Percentiles rank a stretch among this genome's conserved stretches.
Evolutionary conservation across 768 basidiomycete species (phyloP).

Genomic region (Crucibulum laeve): DNA sequence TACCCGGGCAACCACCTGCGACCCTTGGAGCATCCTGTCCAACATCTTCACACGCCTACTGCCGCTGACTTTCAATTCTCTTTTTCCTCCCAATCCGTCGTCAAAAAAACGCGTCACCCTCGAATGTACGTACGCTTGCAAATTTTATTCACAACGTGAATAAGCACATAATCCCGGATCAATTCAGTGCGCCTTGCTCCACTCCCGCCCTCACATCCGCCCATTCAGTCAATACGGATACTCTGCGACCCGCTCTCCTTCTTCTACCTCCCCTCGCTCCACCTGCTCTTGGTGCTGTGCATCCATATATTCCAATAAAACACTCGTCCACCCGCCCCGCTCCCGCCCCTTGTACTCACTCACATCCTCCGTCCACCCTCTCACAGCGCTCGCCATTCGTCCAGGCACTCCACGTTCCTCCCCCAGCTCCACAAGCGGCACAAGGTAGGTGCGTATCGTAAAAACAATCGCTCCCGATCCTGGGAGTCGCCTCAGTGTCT

Average conservation of each 20-base stretch:
- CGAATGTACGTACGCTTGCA: not conserved
- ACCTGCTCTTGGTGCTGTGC: constrained; percentile 15
- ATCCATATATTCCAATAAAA: constrained; percentile 34
- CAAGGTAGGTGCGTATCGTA: constrained; percentile 64
- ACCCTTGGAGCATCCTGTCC: not conserved
- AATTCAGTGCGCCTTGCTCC: too few species aligned
- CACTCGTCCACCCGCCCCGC: constrained; percentile 24
- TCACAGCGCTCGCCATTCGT: constrained; percentile 57
- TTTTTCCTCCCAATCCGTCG: not conserved
- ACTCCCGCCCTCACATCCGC: too few species aligned
- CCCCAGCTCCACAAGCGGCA: constrained; percentile 45
- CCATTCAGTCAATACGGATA: constrained; percentile 14
- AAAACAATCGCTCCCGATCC: constrained; percentile 63
- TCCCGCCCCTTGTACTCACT: constrained; percentile 40
- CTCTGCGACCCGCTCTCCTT: constrained; percentile 10
- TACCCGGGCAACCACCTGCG: not conserved
- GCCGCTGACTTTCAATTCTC: not conserved
- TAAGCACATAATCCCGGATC: too few species aligned
- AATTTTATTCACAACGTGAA: constrained; percentile 5
- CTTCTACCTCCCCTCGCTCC: constrained; percentile 8
- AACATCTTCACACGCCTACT: not conserved
- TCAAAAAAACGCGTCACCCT: not conserved
- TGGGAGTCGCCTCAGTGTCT: constrained; percentile 62
- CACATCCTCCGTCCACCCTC: constrained; percentile 65
- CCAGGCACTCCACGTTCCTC: constrained; percentile 56